A percentile compares a stretch with the other conserved stretches of the same genome.
phyloP scores from a whole-genome alignment of 805 yeast species.

The Hemisphaericaspora nanyangensis region DNA sequence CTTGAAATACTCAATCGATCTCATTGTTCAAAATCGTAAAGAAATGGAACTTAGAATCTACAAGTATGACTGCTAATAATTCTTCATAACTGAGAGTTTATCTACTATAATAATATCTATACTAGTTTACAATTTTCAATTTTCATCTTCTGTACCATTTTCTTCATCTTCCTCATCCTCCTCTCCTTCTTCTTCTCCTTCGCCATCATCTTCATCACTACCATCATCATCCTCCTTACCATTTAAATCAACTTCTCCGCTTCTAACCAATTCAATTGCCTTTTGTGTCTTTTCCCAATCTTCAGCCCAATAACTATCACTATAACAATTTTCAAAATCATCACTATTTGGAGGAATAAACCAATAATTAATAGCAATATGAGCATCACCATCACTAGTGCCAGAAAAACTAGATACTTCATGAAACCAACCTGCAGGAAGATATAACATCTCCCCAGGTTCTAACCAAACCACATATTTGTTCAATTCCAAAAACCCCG shows the following conservation, averaged over 20 bases:
- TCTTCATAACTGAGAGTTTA: too few species aligned
- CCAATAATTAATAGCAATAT: slow-evolving; percentile 74
- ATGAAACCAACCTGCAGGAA: slow-evolving; percentile 82
- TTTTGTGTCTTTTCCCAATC: slow-evolving; percentile 46
- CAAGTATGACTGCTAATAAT: too few species aligned
- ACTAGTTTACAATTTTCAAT: too few species aligned
- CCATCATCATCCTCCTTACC: background rate
- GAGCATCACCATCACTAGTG: slow-evolving; percentile 25
- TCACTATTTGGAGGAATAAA: slow-evolving; percentile 57
- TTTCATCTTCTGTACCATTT: background rate
- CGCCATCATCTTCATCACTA: background rate
- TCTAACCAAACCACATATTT: slow-evolving; percentile 45
- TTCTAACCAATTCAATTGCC: slow-evolving; percentile 16
- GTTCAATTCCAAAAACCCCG: slow-evolving; percentile 41
- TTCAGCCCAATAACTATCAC: slow-evolving; percentile 50
- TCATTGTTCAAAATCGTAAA: too few species aligned
- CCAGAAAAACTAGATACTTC: slow-evolving; percentile 67
- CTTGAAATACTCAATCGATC: too few species aligned
- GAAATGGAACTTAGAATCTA: too few species aligned
- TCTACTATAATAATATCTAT: too few species aligned
- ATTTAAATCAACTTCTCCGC: slow-evolving; percentile 4
- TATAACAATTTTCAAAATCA: slow-evolving; percentile 31
- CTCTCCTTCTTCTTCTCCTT: background rate
- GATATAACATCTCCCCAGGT: slow-evolving; percentile 64
- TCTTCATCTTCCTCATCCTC: background rate